phyloP scores from a whole-genome alignment of 306 rosid species.

The Cotoneaster glaucophyllus region DNA sequence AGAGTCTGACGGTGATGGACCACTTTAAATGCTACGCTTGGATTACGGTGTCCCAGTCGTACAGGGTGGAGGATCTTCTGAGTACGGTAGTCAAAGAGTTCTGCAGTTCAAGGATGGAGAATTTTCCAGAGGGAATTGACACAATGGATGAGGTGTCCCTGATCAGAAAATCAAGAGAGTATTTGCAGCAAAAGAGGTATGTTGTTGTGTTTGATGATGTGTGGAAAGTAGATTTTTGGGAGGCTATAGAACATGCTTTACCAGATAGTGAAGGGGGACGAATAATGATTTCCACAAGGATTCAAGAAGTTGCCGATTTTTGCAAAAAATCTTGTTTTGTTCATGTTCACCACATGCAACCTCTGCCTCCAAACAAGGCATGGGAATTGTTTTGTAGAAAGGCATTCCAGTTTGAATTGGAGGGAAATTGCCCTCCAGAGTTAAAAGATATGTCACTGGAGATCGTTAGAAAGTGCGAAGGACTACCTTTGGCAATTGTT shows the following conservation, averaged over 20 bases:
- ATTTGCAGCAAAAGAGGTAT: slow-evolving; percentile 10
- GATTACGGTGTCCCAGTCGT: slow-evolving; percentile 1
- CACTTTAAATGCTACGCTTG: slow-evolving; percentile 13
- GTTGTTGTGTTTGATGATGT: slow-evolving; percentile 14
- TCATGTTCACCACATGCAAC: neutral
- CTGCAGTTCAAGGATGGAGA: neutral
- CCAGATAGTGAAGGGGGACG: neutral
- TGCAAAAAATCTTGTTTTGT: neutral
- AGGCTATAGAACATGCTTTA: slow-evolving; percentile 1
- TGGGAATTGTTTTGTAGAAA: slow-evolving; percentile 3
- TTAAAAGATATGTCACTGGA: neutral
- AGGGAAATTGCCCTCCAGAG: neutral
- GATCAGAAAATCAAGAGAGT: neutral
- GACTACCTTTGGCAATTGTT: slow-evolving; percentile 15
- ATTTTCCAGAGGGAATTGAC: neutral
- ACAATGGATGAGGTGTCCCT: neutral
- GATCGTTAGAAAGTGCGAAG: neutral
- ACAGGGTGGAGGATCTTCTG: neutral
- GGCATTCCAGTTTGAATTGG: neutral
- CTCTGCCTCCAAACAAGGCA: neutral
- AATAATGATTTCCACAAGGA: slow-evolving; percentile 9
- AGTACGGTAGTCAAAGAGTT: neutral
- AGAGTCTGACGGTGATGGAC: neutral
- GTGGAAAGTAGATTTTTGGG: slow-evolving; percentile 7
- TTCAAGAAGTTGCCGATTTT: neutral